Evolutionary conservation across 306 rosid genomes (phyloP).

Genomic region (Gynostemma pentaphyllum): DNA sequence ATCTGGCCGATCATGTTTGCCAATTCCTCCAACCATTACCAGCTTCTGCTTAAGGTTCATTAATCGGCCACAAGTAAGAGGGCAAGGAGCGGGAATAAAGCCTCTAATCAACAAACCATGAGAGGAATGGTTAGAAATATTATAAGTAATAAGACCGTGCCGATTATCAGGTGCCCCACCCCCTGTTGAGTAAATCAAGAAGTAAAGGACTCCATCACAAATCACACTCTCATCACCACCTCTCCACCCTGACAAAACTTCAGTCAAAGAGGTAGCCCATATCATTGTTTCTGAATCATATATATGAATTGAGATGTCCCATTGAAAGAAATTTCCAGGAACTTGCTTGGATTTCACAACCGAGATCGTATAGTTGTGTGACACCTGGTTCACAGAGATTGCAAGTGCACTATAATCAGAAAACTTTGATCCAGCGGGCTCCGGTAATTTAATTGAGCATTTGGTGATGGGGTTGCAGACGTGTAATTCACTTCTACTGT

Average conservation of each 20-base stretch:
- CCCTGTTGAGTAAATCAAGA: conserved; percentile 69
- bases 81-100: conserved; percentile 67
- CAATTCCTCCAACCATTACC: conserved; percentile 98
- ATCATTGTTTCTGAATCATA: conserved; percentile 44
- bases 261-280: conserved; percentile 57
- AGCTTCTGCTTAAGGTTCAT: conserved; percentile 85
- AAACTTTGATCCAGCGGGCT: conserved; percentile 45
- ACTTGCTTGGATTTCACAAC: conserved; percentile 80
- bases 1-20: conserved; percentile 64
- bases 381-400: conserved; percentile 42
- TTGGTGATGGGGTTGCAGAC: conserved; percentile 77
- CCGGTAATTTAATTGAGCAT: conserved; percentile 42
- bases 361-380: conserved; percentile 42
- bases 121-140: conserved; percentile 35
- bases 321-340: conserved; percentile 58
- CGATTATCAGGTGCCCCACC: conserved; percentile 43
- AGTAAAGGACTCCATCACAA: conserved; percentile 70
- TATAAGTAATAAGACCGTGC: conserved; percentile 55
- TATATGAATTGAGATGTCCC: conserved; percentile 67
- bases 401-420: conserved; percentile 81
- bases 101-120: conserved; percentile 39
- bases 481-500: conserved; percentile 42
- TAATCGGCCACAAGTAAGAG: conserved; percentile 87
- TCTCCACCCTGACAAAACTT: conserved; percentile 84
- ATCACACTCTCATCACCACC: conserved; percentile 90